Evolutionary conservation across 305 asterid species (phyloP).

Genomic region (Solanum hybrid): DNA sequence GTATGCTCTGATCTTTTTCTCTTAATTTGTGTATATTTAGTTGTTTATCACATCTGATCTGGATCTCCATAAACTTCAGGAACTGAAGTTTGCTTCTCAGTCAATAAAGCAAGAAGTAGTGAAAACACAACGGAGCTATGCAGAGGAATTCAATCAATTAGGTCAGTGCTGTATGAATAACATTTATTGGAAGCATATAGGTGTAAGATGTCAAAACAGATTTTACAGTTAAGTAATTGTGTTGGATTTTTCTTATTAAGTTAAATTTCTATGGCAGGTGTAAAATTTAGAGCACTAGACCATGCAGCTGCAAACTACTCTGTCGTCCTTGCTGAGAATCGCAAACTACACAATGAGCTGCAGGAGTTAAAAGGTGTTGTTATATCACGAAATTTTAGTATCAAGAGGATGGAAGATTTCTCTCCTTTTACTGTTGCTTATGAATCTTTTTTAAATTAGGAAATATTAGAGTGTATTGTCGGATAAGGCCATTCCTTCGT

Average conservation of each 20-base stretch:
- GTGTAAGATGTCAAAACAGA: neutral
- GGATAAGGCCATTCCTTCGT: constrained; percentile 71
- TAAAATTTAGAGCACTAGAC: constrained; percentile 37
- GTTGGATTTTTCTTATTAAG: neutral
- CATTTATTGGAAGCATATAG: neutral
- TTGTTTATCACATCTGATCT: neutral
- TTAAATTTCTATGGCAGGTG: constrained; percentile 25
- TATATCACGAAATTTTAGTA: neutral
- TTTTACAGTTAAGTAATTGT: neutral
- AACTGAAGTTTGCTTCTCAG: constrained; percentile 53
- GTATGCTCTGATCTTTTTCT: constrained; percentile 30
- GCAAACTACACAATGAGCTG: constrained; percentile 68
- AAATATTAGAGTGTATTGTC: constrained; percentile 73
- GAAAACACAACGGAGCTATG: constrained; percentile 41
- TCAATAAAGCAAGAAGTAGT: constrained; percentile 56
- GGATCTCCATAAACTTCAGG: constrained; percentile 29
- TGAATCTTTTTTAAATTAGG: constrained; percentile 28
- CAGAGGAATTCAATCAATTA: constrained; percentile 44
- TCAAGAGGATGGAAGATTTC: neutral
- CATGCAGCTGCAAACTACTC: constrained; percentile 58
- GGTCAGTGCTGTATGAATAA: constrained; percentile 24
- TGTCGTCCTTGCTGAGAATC: constrained; percentile 54
- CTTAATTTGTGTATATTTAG: neutral
- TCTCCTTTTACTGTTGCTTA: neutral
- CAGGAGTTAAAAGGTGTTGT: constrained; percentile 69